phyloP scores from a whole-genome alignment of 2,329 filamentous ascomycete species.

The Phaeosphaeria sp. region DNA sequence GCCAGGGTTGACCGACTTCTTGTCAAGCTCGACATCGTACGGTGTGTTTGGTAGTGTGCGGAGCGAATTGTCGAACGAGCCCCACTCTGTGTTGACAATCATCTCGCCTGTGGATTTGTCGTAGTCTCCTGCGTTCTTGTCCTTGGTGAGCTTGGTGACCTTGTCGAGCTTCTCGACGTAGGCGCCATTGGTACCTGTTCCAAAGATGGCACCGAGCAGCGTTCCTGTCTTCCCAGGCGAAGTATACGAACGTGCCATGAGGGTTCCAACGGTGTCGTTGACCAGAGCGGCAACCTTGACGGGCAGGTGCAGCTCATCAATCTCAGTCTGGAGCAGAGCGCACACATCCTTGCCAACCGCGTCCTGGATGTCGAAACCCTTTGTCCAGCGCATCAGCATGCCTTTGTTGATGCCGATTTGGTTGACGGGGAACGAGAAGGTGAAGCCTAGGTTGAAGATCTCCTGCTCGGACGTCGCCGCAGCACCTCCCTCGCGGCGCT shows the following conservation, averaged over 20 bases:
- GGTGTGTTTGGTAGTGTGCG: constrained; percentile 84
- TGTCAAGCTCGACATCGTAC: constrained; percentile 82
- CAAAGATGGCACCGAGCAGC: constrained; percentile 94
- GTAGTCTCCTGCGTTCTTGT: constrained; percentile 62
- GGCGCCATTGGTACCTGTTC: constrained; percentile 95
- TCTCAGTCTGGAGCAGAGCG: constrained; percentile 83
- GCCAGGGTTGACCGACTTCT: constrained; percentile 84
- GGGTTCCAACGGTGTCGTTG: constrained; percentile 95
- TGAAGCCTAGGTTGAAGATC: constrained; percentile 95
- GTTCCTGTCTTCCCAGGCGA: constrained; percentile 86
- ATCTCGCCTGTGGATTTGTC: constrained; percentile 87
- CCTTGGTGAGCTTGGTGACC: constrained; percentile 73
- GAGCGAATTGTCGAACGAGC: constrained; percentile 94
- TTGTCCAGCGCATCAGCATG: constrained; percentile 94
- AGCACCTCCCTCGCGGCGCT: constrained; percentile 67
- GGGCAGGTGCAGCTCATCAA: constrained; percentile 83
- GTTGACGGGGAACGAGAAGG: constrained; percentile 95
- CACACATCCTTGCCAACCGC: constrained; percentile 95
- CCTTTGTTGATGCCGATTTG: constrained; percentile 96
- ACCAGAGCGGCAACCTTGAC: constrained; percentile 95
- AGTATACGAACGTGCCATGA: constrained; percentile 97
- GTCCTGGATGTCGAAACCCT: constrained; percentile 97
- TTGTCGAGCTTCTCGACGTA: constrained; percentile 92
- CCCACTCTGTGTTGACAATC: constrained; percentile 99
- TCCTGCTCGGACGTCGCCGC: constrained; percentile 70